Evolutionary conservation across 2,329 filamentous ascomycete species (phyloP), one percentile per base, ranked within the genome.

Genomic region (Aspergillus brunneoviolaceus): DNA sequence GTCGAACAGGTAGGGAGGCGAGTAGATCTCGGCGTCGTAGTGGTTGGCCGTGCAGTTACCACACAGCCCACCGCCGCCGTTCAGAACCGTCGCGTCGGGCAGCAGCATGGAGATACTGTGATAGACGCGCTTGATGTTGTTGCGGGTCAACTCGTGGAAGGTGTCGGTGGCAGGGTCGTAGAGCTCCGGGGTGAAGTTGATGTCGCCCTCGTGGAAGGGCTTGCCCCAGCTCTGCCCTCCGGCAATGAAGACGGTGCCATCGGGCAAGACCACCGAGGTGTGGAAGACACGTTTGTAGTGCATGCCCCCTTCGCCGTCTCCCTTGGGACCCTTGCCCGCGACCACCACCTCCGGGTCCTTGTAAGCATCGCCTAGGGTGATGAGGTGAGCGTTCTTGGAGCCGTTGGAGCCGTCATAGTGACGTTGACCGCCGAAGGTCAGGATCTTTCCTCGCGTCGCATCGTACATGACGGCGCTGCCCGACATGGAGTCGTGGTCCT

Each of bases 1-100:
- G 9, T 23, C 39, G n/a, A 84, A 81, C 0, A 87, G 80, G 61
- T 87, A 87, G 0, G 81, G 79, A 0, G 85, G 85, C 4, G 76
- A 77, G 69, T 81, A 87, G 55, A 87, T 80, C 69, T 87, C 79
- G 5, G 70, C 82, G 61, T 87, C 82, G 45, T 76, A 78, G 63
- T 87, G 85, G 58, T 86, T 82, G 27, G 74, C 72, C 4, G 69
- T 69, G 60, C 77, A 80, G 71, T 77, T 47, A 10, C 77, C 78
- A 55, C 84, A 87, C 5, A 86, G 75, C 2, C 84, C 84, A 7
- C 84, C 82, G 12, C 84, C 83, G 10, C 77, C 82, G 14, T 70
- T 79, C 60, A 84, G 75, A 4, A 85, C 81, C 1, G 77, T 81
- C 0, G 71, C 83, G 60, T 85, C 82, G 0, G 77, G 76, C 14